A percentile compares a stretch with the other conserved stretches of the same genome.
phyloP scores from a whole-genome alignment of 179 eudicot species.

The Vitellaria paradoxa region DNA sequence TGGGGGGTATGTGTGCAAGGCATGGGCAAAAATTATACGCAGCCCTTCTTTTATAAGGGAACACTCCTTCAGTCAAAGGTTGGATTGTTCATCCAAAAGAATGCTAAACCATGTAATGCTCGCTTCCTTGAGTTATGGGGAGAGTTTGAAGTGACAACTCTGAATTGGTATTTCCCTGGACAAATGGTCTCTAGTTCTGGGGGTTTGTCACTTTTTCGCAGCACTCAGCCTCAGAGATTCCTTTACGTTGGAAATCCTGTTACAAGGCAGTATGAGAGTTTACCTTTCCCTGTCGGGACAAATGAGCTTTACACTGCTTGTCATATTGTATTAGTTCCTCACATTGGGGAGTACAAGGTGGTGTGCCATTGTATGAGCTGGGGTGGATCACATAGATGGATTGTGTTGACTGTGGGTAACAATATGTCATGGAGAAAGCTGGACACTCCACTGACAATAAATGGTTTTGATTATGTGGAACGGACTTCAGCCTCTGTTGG shows the following conservation, averaged over 20 bases:
- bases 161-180: not conserved
- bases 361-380: not conserved
- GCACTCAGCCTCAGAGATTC: not conserved
- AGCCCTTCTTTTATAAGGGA: constrained; percentile 7
- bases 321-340: constrained; percentile 5
- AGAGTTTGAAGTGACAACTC: not conserved
- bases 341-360: constrained; percentile 9
- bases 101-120: not conserved
- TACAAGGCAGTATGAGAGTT: not conserved
- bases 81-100: not conserved
- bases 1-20: constrained; percentile 9
- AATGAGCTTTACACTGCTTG: not conserved
- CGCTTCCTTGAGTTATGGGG: not conserved
- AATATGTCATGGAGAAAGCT: constrained; percentile 5
- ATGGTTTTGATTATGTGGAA: not conserved
- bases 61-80: constrained; percentile 1
- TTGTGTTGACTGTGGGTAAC: not conserved
- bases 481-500: not conserved
- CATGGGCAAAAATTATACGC: constrained; percentile 5
- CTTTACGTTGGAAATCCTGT: not conserved
- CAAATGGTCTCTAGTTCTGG: not conserved
- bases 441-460: not conserved
- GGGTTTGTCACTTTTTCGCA: not conserved
- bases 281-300: not conserved
- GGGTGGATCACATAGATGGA: not conserved